Conservation (phyloP, 2,329 filamentous ascomycete species). For the Aspergillus sp. region DNA sequence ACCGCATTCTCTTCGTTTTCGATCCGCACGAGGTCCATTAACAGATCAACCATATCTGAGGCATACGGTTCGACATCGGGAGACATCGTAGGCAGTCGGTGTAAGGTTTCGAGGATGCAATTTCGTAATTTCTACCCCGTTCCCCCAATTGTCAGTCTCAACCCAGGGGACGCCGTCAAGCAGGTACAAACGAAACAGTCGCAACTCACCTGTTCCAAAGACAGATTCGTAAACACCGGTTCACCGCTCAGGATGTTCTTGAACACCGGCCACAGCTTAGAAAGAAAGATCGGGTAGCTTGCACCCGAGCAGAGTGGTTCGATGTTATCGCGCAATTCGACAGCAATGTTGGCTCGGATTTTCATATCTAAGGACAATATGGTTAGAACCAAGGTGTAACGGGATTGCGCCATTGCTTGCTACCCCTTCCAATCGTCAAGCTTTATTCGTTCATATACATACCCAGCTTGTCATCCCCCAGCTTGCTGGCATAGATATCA, state of each 20-base stretch:
- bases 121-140: conserved; percentile 74
- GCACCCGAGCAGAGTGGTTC: conserved; percentile 77
- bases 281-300: conserved; percentile 77
- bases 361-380: conserved; percentile 68
- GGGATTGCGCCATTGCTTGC: not conserved
- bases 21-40: conserved; percentile 82
- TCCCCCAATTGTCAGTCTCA: not conserved
- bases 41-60: conserved; percentile 80
- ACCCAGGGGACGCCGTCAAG: not conserved
- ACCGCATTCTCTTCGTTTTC: conserved; percentile 99
- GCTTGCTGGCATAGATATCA: conserved; percentile 51
- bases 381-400: conserved; percentile 6
- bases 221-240: conserved; percentile 88
- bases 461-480: conserved; percentile 51
- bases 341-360: conserved; percentile 77
- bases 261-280: conserved; percentile 87
- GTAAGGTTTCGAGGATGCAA: conserved; percentile 90
- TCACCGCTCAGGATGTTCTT: conserved; percentile 79
- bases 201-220: conserved; percentile 74
- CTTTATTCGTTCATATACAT: conserved; percentile 21
- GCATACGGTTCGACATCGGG: conserved; percentile 87
- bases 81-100: conserved; percentile 75
- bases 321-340: conserved; percentile 84
- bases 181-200: not conserved
- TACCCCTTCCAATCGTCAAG: not conserved